Conservation (phyloP, 2,329 filamentous ascomycete genomes). For the Cercospora zeae-maydis region DNA sequence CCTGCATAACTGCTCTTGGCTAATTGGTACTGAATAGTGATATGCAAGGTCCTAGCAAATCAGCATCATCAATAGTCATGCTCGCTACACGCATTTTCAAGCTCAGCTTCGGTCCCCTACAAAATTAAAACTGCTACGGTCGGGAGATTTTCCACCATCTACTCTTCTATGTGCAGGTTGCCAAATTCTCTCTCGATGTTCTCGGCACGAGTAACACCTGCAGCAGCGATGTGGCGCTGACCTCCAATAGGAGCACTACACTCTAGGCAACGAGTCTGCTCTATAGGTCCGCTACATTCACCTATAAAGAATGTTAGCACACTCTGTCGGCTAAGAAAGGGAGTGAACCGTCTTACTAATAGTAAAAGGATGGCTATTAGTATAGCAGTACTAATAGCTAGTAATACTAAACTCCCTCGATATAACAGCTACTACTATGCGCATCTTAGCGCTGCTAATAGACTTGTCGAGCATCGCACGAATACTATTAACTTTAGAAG, state of each 20-base stretch:
- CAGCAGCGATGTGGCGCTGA: slow-evolving; percentile 46
- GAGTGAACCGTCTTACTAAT: slow-evolving; percentile 4
- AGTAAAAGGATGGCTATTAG: slow-evolving; percentile 52
- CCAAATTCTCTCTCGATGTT: slow-evolving; percentile 47
- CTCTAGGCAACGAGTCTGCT: slow-evolving; percentile 59
- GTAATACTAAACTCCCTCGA: slow-evolving; percentile 41
- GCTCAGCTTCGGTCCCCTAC: neutral
- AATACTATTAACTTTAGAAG: slow-evolving; percentile 45
- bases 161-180: no score
- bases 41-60: neutral
- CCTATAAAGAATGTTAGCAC: slow-evolving; percentile 6
- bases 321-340: neutral
- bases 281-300: slow-evolving; percentile 56
- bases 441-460: slow-evolving; percentile 49
- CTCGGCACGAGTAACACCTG: slow-evolving; percentile 51
- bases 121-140: neutral
- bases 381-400: slow-evolving; percentile 61
- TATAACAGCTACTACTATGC: slow-evolving; percentile 50
- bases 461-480: slow-evolving; percentile 49
- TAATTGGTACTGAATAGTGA: neutral
- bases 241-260: slow-evolving; percentile 60
- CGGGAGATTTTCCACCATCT: neutral
- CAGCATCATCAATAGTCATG: neutral
- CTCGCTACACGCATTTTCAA: neutral
- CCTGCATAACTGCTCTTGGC: neutral